phyloP scores from a whole-genome alignment of 2,329 filamentous ascomycete genomes.

The Orbilia ellipsospora region DNA sequence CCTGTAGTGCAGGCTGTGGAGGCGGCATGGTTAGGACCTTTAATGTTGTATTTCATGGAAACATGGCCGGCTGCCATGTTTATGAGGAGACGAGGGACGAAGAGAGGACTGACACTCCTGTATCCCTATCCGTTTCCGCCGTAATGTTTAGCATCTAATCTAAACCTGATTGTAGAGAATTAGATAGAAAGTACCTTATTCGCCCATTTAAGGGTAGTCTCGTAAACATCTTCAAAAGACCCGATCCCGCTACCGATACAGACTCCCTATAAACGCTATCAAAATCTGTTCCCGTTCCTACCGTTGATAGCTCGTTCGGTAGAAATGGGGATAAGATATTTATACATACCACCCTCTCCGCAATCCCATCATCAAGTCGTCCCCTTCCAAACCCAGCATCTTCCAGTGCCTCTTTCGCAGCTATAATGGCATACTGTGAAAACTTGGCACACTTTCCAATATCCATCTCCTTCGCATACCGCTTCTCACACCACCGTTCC shows the following conservation, averaged over 20 bases:
- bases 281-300: background rate
- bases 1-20: slow-evolving; percentile 97
- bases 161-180: background rate
- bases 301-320: background rate
- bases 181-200: slow-evolving; percentile 69
- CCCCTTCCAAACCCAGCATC: slow-evolving; percentile 77
- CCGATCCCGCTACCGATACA: slow-evolving; percentile 96
- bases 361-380: slow-evolving; percentile 70
- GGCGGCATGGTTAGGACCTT: slow-evolving; percentile 90
- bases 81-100: slow-evolving; percentile 91
- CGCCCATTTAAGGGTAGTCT: slow-evolving; percentile 80
- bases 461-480: slow-evolving; percentile 64
- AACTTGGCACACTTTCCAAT: slow-evolving; percentile 88
- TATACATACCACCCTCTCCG: slow-evolving; percentile 74
- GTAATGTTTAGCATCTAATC: background rate
- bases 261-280: slow-evolving; percentile 69
- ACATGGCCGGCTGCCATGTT: slow-evolving; percentile 95
- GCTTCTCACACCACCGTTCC: slow-evolving; percentile 56
- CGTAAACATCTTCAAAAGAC: slow-evolving; percentile 89
- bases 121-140: slow-evolving; percentile 74
- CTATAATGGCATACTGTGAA: slow-evolving; percentile 89
- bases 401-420: slow-evolving; percentile 82
- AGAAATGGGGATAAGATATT: background rate
- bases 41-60: slow-evolving; percentile 89
- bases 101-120: slow-evolving; percentile 89